These are phyloP conservation scores for Magnusiomyces fungicola DNA, from an alignment of 1,139 yeast genomes.

Conservation along the genomic window DNA sequence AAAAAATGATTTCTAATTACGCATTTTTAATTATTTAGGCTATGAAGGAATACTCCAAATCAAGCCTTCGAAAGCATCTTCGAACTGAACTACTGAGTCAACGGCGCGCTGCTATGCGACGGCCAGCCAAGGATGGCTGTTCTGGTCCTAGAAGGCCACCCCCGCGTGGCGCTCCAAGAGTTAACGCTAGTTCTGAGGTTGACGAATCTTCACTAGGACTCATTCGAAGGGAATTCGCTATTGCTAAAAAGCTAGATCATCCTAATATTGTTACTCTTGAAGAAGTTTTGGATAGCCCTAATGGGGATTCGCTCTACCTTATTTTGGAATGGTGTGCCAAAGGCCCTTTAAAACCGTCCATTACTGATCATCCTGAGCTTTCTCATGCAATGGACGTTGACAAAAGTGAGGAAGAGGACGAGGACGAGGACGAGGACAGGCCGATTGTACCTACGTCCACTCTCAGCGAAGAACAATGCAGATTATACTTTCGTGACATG, in stretches of 20 bases:
- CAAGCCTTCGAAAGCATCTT: slow-evolving; percentile 35
- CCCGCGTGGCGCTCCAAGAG: background rate
- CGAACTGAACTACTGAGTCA: slow-evolving; percentile 10
- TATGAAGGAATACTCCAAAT: slow-evolving; percentile 55
- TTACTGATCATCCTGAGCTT: slow-evolving; percentile 10
- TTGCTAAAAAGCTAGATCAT: slow-evolving; percentile 74
- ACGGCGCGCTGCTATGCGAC: slow-evolving; percentile 9
- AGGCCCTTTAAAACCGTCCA: slow-evolving; percentile 33
- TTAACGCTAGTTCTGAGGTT: background rate
- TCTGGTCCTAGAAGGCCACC: background rate
- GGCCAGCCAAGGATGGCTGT: background rate
- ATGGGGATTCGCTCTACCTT: slow-evolving; percentile 59
- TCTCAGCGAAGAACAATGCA: slow-evolving; percentile 35
- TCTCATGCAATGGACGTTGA: slow-evolving; percentile 11
- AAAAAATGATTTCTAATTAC: no score
- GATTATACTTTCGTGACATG: slow-evolving; percentile 64
- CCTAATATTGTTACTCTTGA: slow-evolving; percentile 76
- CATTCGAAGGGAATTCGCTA: slow-evolving; percentile 72
- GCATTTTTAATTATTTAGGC: slow-evolving; percentile 36
- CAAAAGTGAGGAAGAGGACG: no score
- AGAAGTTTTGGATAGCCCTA: slow-evolving; percentile 71
- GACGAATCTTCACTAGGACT: slow-evolving; percentile 25
- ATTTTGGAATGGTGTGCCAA: slow-evolving; percentile 66
- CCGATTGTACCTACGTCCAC: slow-evolving; percentile 33
- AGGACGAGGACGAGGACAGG: slow-evolving; percentile 23